Conservation (phyloP, 768 basidiomycete species). For the Gymnopilus junonius region DNA sequence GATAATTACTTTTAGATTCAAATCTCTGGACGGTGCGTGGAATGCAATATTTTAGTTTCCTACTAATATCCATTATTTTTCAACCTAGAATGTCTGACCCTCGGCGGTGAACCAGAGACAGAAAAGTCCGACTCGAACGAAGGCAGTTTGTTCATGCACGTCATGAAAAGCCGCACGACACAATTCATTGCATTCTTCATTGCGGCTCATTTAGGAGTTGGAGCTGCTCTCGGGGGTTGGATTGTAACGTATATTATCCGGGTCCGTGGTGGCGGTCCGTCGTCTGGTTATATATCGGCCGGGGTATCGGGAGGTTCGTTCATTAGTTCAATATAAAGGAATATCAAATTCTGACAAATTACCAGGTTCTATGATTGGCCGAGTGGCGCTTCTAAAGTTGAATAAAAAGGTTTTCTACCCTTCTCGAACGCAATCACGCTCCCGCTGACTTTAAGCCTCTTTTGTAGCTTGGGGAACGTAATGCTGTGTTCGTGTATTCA, state of each 20-base stretch:
- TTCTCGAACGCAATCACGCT: too few relatives aligned
- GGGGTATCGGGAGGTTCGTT: constrained; percentile 54
- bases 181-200: constrained; percentile 67
- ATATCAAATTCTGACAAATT: background rate
- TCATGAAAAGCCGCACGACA: constrained; percentile 53
- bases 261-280: constrained; percentile 40
- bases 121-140: constrained; percentile 39
- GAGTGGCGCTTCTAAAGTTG: constrained; percentile 56
- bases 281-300: constrained; percentile 58
- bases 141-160: constrained; percentile 48
- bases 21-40: constrained; percentile 66
- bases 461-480: constrained; percentile 57
- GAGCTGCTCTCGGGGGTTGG: constrained; percentile 70
- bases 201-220: constrained; percentile 70
- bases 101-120: constrained; percentile 52
- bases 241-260: constrained; percentile 62
- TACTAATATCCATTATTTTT: background rate
- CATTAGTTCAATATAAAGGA: background rate
- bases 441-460: too few relatives aligned
- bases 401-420: constrained; percentile 57
- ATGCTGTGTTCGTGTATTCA: constrained; percentile 57
- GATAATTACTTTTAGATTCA: constrained; percentile 64
- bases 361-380: constrained; percentile 62
- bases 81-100: constrained; percentile 51
- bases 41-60: constrained; percentile 19